Conservation (phyloP, 768 basidiomycete species). For the Gloeophyllum trabeum region DNA sequence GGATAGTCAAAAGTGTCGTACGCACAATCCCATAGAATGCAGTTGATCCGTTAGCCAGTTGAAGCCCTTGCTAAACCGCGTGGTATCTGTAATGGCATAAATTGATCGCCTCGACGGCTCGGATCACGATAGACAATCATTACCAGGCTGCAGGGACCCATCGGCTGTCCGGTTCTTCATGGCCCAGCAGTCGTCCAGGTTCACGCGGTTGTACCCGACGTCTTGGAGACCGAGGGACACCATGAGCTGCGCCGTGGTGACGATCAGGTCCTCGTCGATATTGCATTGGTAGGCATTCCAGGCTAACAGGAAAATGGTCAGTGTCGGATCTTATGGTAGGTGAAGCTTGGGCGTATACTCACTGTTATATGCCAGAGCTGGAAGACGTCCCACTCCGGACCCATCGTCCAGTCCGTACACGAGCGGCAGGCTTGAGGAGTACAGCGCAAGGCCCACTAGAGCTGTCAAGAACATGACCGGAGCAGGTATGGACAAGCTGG, state of each 20-base stretch:
- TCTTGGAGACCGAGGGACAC: conserved; percentile 40
- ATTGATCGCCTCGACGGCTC: background rate
- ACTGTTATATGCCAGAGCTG: conserved; percentile 61
- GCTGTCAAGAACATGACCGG: too few species aligned
- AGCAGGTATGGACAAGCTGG: too few species aligned
- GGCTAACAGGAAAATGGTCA: too few species aligned
- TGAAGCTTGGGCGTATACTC: conserved; percentile 10
- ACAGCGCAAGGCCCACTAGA: too few species aligned
- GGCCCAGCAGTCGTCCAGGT: conserved; percentile 57
- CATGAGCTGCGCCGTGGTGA: conserved; percentile 37
- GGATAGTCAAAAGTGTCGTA: conserved; percentile 6
- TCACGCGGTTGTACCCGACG: conserved; percentile 46
- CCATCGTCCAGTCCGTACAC: too few species aligned
- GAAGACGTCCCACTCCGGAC: background rate
- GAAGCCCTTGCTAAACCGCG: conserved; percentile 49
- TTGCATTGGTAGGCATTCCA: conserved; percentile 68
- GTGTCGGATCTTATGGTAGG: too few species aligned
- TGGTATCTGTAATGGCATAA: conserved; percentile 24
- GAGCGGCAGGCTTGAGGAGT: too few species aligned
- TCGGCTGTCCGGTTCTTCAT: conserved; percentile 37
- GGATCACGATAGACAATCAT: conserved; percentile 6
- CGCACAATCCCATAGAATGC: conserved; percentile 46
- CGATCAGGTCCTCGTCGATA: conserved; percentile 41
- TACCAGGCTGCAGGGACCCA: conserved; percentile 50
- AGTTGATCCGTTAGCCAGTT: conserved; percentile 41